These are phyloP conservation scores for Suillus sp. DNA, from an alignment of 768 basidiomycete species.

Conservation along the genomic window DNA sequence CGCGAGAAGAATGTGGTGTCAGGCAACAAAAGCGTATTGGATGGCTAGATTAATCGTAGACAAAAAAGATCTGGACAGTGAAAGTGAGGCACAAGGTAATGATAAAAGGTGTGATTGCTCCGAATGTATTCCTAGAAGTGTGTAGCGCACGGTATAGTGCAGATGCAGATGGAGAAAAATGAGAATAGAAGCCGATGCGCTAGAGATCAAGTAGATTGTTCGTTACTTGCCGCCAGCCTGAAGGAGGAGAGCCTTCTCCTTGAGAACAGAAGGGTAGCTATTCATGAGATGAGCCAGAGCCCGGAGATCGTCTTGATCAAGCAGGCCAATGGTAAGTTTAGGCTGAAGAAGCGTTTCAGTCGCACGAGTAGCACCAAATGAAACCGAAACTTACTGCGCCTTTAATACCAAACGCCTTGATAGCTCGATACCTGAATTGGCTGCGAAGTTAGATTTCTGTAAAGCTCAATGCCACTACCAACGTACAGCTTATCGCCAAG, in stretches of 20 bases:
- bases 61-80: neutral
- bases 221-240: slow-evolving; percentile 30
- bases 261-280: slow-evolving; percentile 79
- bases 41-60: slow-evolving; percentile 6
- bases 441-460: neutral
- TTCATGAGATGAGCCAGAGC: slow-evolving; percentile 86
- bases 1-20: slow-evolving; percentile 1
- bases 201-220: neutral
- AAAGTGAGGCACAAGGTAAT: slow-evolving; percentile 1
- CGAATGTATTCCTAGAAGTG: slow-evolving; percentile 8
- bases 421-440: slow-evolving; percentile 48
- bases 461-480: slow-evolving; percentile 7
- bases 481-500: slow-evolving; percentile 77
- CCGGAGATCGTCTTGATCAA: slow-evolving; percentile 85
- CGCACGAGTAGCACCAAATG: neutral
- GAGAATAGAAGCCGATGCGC: neutral
- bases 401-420: slow-evolving; percentile 83
- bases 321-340: slow-evolving; percentile 79
- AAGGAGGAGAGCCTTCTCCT: slow-evolving; percentile 63
- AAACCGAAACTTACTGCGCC: slow-evolving; percentile 55
- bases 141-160: slow-evolving; percentile 8
- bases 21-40: slow-evolving; percentile 1
- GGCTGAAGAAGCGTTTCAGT: slow-evolving; percentile 47
- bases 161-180: neutral
- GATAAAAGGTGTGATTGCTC: slow-evolving; percentile 3